Percentiles rank a stretch among this genome's conserved stretches.
These are phyloP conservation scores for Claviceps purpurea DNA, from an alignment of 2,329 filamentous ascomycete species.

Conservation along the genomic window DNA sequence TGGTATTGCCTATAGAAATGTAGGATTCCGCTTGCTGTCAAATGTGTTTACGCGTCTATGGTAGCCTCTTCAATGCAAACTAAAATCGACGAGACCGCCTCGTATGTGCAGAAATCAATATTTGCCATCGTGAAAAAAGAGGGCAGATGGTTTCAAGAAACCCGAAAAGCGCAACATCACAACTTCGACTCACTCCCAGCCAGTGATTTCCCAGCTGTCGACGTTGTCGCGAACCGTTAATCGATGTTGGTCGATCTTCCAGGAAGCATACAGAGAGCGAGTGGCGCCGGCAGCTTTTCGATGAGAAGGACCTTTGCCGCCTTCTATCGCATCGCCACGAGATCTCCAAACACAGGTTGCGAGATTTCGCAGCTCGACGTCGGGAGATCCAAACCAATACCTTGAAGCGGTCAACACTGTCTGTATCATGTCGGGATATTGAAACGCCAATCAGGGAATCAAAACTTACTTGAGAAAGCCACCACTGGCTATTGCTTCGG, in stretches of 20 bases:
- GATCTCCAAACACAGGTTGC: constrained; percentile 64
- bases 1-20: background rate
- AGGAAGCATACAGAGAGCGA: constrained; percentile 50
- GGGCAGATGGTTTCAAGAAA: background rate
- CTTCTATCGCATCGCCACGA: constrained; percentile 43
- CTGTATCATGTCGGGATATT: background rate
- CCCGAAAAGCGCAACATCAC: background rate
- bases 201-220: constrained; percentile 47
- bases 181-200: constrained; percentile 31
- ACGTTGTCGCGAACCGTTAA: constrained; percentile 55
- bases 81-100: background rate
- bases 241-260: constrained; percentile 56
- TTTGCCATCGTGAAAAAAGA: background rate
- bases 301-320: constrained; percentile 46
- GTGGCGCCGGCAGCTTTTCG: constrained; percentile 51
- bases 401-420: constrained; percentile 23
- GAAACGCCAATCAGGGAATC: background rate
- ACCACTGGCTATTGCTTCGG: constrained; percentile 65
- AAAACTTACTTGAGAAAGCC: constrained; percentile 62
- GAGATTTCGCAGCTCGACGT: constrained; percentile 59
- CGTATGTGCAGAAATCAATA: background rate
- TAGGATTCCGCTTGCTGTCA: constrained; percentile 1
- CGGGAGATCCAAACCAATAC: constrained; percentile 78
- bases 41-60: background rate
- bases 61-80: background rate